A percentile compares a stretch with the other conserved stretches of the same genome.
Conservation (phyloP, 257 asterid genomes). For the Salvia hispanica region DNA sequence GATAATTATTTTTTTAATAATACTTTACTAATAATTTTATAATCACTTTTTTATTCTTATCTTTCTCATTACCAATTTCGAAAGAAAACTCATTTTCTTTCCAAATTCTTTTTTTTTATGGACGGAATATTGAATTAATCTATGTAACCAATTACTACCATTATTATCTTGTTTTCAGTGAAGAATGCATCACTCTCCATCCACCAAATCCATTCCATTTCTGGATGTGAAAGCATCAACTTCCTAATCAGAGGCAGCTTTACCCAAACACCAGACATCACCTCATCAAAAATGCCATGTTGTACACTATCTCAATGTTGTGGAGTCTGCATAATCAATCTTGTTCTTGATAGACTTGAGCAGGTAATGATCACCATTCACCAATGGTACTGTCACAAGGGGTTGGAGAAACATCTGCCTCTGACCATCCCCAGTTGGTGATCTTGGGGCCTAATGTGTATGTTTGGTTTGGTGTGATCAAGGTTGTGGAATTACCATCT, state of each 20-base stretch:
- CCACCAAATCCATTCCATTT: conserved; percentile 42
- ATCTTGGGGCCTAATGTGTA: conserved; percentile 50
- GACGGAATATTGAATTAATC: no score
- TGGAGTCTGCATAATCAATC: conserved; percentile 56
- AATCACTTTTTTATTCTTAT: no score
- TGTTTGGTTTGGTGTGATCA: conserved; percentile 15
- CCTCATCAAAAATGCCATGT: conserved; percentile 43
- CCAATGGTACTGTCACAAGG: conserved; percentile 51
- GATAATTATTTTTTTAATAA: no score
- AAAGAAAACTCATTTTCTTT: no score
- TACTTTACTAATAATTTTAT: no score
- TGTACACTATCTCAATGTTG: conserved; percentile 45
- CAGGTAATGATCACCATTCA: conserved; percentile 49
- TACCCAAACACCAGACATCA: conserved; percentile 50
- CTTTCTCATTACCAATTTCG: no score
- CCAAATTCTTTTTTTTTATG: no score
- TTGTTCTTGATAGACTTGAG: conserved; percentile 56
- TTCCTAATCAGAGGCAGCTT: conserved; percentile 46
- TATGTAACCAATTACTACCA: no score
- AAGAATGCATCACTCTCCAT: conserved; percentile 41
- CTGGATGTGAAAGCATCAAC: conserved; percentile 49
- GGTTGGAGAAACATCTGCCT: conserved; percentile 40
- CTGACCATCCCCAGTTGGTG: conserved; percentile 37
- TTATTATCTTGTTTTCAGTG: no score
- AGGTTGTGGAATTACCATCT: conserved; percentile 16